phyloP scores from a whole-genome alignment of 371 early-diverging fungal genomes.

The Phascolomyces articulosus region DNA sequence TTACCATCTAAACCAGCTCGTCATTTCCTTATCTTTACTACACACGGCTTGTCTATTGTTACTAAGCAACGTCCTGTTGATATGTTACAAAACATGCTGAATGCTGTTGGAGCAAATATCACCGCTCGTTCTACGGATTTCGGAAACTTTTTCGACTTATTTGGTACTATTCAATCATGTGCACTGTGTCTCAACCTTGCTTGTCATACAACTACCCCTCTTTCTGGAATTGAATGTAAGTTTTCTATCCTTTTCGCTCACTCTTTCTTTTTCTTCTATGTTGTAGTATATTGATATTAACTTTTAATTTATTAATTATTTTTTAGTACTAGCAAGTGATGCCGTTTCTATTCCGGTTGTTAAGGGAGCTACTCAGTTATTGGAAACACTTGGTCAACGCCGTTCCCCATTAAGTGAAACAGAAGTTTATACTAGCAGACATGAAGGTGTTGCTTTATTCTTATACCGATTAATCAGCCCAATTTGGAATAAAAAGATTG shows the following conservation, averaged over 20 bases:
- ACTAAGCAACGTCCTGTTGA: constrained; percentile 82
- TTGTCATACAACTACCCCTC: constrained; percentile 8
- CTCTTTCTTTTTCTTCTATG: too few relatives aligned
- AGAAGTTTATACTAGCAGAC: constrained; percentile 53
- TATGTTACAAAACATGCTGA: constrained; percentile 60
- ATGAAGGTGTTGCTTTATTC: constrained; percentile 81
- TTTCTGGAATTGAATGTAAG: constrained; percentile 16
- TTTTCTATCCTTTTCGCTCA: too few relatives aligned
- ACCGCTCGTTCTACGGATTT: constrained; percentile 45
- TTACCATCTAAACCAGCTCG: constrained; percentile 60
- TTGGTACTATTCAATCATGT: constrained; percentile 61
- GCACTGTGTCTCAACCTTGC: constrained; percentile 69
- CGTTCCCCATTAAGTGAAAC: constrained; percentile 14
- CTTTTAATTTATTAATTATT: too few relatives aligned
- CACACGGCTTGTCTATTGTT: constrained; percentile 69
- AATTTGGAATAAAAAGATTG: constrained; percentile 69
- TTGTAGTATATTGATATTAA: too few relatives aligned
- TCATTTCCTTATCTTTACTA: constrained; percentile 77
- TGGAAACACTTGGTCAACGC: constrained; percentile 27
- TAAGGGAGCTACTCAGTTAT: constrained; percentile 22
- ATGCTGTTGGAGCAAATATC: constrained; percentile 12
- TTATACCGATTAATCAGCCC: constrained; percentile 71
- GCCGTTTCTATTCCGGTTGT: constrained; percentile 11
- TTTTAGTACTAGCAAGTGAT: constrained; percentile 8
- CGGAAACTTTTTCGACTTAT: constrained; percentile 56